These are phyloP conservation scores for Cordyceps fumosorosea DNA, from an alignment of 2,329 filamentous ascomycete species.

Conservation along the genomic window DNA sequence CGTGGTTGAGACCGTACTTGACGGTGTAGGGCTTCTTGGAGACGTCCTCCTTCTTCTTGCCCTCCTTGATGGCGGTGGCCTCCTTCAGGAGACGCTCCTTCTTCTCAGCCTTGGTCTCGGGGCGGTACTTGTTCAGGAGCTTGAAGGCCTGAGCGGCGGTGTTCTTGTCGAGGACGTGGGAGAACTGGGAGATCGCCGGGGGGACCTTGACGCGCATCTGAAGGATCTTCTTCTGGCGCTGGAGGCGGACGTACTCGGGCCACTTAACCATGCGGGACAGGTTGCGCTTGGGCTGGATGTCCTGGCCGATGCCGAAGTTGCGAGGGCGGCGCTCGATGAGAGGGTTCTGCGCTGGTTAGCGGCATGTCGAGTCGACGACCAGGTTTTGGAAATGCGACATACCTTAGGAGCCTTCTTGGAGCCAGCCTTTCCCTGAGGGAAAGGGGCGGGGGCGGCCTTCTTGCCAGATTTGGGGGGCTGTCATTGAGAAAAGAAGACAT, in stretches of 20 bases:
- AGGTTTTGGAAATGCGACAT: conserved; percentile 33
- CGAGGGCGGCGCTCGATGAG: conserved; percentile 96
- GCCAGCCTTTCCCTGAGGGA: conserved; percentile 86
- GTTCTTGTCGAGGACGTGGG: conserved; percentile 94
- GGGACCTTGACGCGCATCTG: conserved; percentile 98
- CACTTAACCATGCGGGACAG: conserved; percentile 98
- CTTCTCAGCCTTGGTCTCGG: conserved; percentile 98
- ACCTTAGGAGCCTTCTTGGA: conserved; percentile 97
- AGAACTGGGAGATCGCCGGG: conserved; percentile 94
- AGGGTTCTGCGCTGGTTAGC: conserved; percentile 65
- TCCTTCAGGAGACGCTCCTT: conserved; percentile 99
- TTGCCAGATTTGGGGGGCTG: conserved; percentile 97
- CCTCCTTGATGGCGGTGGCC: conserved; percentile 94
- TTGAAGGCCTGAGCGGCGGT: conserved; percentile 96
- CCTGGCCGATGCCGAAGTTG: conserved; percentile 98
- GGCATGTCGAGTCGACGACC: not conserved
- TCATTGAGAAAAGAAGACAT: conserved; percentile 99
- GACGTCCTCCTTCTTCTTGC: conserved; percentile 99
- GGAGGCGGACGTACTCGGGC: conserved; percentile 98
- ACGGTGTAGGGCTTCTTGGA: conserved; percentile 99
- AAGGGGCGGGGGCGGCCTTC: conserved; percentile 96
- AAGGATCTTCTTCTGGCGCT: conserved; percentile 91
- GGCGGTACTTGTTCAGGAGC: conserved; percentile 99
- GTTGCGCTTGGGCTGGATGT: conserved; percentile 95
- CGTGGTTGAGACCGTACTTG: conserved; percentile 99